These are phyloP conservation scores for Ceratocystis albifundus DNA, from an alignment of 2,329 filamentous ascomycete genomes.

Conservation along the genomic window DNA sequence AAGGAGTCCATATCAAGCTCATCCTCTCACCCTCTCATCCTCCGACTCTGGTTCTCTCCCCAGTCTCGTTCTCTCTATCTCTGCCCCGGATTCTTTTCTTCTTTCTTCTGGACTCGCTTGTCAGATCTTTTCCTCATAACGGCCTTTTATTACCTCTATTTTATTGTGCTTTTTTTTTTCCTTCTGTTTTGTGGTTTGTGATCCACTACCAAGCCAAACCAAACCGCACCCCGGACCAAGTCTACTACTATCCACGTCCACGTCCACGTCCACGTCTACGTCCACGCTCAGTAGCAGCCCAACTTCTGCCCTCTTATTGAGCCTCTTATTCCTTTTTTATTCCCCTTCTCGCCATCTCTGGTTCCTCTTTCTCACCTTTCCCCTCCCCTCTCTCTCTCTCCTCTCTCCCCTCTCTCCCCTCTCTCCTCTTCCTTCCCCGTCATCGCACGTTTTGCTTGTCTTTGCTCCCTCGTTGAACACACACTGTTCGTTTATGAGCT, in stretches of 20 bases:
- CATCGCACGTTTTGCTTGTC: slow-evolving; percentile 12
- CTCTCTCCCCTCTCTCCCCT: not conserved
- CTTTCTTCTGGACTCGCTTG: not conserved
- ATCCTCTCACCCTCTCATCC: no score
- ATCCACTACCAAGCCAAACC: not conserved
- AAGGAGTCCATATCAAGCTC: not conserved
- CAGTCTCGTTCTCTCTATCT: not conserved
- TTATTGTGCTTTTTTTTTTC: not conserved
- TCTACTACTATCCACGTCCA: no score
- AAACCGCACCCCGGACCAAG: not conserved
- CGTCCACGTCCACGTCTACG: no score
- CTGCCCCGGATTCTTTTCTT: slow-evolving; percentile 2
- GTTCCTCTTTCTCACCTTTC: not conserved
- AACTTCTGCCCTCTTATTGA: slow-evolving; percentile 4
- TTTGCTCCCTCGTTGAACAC: not conserved
- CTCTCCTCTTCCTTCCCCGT: not conserved
- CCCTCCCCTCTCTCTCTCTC: not conserved
- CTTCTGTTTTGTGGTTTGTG: not conserved
- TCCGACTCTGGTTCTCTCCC: no score
- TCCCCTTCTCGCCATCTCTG: not conserved
- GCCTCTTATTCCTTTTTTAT: not conserved
- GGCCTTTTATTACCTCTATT: not conserved
- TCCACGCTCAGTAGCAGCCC: not conserved
- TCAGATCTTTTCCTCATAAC: not conserved
- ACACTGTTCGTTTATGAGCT: not conserved